Evolutionary conservation across 2,329 filamentous ascomycete species (phyloP).

Genomic region (Fusarium chaquense): DNA sequence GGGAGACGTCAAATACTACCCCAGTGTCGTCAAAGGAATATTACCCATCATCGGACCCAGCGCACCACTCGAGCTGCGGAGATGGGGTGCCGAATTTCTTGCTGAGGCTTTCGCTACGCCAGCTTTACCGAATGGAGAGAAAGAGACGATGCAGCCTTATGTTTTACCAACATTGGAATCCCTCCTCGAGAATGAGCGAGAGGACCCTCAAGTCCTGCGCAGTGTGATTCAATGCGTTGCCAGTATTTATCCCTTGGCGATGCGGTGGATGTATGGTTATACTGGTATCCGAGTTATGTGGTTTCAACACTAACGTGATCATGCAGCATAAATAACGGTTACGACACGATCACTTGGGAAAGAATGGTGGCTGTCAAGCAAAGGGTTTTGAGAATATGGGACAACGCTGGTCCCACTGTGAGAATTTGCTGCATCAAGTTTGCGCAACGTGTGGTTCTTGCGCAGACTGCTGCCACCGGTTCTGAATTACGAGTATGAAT

Average conservation of each 20-base stretch:
- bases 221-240: slow-evolving; percentile 89
- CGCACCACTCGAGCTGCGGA: slow-evolving; percentile 81
- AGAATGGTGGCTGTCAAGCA: slow-evolving; percentile 90
- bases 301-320: slow-evolving; percentile 48
- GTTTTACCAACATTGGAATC: slow-evolving; percentile 82
- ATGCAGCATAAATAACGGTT: slow-evolving; percentile 84
- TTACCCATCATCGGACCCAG: slow-evolving; percentile 87
- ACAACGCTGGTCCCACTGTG: slow-evolving; percentile 78
- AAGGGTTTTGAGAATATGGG: slow-evolving; percentile 89
- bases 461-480: slow-evolving; percentile 87
- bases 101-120: slow-evolving; percentile 96
- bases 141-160: slow-evolving; percentile 81
- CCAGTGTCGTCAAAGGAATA: slow-evolving; percentile 90
- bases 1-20: slow-evolving; percentile 87
- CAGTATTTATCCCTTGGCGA: slow-evolving; percentile 91
- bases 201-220: slow-evolving; percentile 85
- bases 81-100: slow-evolving; percentile 97
- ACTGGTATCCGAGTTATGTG: slow-evolving; percentile 9
- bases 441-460: slow-evolving; percentile 89
- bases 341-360: slow-evolving; percentile 86
- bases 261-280: slow-evolving; percentile 90
- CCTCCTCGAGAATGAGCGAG: slow-evolving; percentile 76
- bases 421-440: slow-evolving; percentile 98
- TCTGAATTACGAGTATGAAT: slow-evolving; percentile 80
- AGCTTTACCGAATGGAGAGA: slow-evolving; percentile 79